Percentiles rank a stretch among this genome's conserved stretches.
These are phyloP conservation scores for Malbranchea zuffiana DNA, from an alignment of 2,329 filamentous ascomycete species.

Conservation along the genomic window DNA sequence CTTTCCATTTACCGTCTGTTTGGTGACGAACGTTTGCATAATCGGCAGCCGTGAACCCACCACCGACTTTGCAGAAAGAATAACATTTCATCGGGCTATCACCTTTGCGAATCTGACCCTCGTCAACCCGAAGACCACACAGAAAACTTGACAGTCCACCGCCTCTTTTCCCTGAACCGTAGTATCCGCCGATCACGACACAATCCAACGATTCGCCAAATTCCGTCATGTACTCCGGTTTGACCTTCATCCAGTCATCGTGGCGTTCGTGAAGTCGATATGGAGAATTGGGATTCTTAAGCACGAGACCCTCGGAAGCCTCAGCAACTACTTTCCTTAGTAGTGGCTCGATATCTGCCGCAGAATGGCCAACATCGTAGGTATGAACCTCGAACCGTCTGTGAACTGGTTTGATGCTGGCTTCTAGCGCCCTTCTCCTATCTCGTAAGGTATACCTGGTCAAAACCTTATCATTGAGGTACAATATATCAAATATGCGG, in stretches of 20 bases:
- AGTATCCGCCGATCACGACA: conserved; percentile 83
- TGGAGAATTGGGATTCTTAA: conserved; percentile 83
- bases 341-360: conserved; percentile 64
- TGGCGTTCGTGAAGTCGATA: conserved; percentile 84
- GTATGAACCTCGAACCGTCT: conserved; percentile 74
- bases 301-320: conserved; percentile 76
- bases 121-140: conserved; percentile 71
- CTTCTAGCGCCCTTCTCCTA: conserved; percentile 62
- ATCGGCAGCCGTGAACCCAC: conserved; percentile 74
- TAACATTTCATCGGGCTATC: conserved; percentile 62
- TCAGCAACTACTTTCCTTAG: conserved; percentile 76
- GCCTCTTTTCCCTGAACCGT: conserved; percentile 73
- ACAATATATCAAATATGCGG: conserved; percentile 81
- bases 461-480: conserved; percentile 69
- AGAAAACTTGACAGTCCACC: conserved; percentile 75
- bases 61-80: conserved; percentile 98
- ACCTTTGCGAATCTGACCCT: conserved; percentile 49
- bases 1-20: conserved; percentile 83
- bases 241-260: conserved; percentile 97
- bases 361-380: conserved; percentile 54
- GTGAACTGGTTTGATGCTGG: conserved; percentile 57
- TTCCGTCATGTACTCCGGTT: conserved; percentile 95
- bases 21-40: conserved; percentile 71
- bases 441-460: conserved; percentile 76
- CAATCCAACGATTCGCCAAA: conserved; percentile 91